phyloP scores from a whole-genome alignment of 306 rosid genomes.

The Gynostemma pentaphyllum region DNA sequence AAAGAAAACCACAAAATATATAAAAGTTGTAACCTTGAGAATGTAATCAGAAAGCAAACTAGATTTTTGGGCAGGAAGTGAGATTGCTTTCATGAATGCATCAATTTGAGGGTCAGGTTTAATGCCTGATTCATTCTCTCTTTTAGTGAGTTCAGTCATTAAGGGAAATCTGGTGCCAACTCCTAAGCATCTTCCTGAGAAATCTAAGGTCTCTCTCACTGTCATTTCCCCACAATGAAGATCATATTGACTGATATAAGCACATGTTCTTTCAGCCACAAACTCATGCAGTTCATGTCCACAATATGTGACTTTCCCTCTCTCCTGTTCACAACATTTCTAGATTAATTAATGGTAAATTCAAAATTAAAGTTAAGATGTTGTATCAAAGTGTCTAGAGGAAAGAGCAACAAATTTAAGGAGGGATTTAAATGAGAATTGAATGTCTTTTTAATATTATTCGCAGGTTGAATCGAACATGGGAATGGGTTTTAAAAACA shows the following conservation, averaged over 20 bases:
- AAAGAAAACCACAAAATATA: background rate
- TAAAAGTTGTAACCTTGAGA: conserved; percentile 42
- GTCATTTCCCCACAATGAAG: conserved; percentile 85
- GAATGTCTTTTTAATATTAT: too few species aligned
- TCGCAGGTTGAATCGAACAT: too few species aligned
- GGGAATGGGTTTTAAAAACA: too few species aligned
- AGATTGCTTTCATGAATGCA: conserved; percentile 72
- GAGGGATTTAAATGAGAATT: too few species aligned
- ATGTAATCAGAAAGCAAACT: conserved; percentile 57
- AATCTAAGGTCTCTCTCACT: conserved; percentile 78
- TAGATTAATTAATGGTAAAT: too few species aligned
- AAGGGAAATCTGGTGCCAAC: conserved; percentile 69
- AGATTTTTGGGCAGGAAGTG: conserved; percentile 41
- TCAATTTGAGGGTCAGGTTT: conserved; percentile 76
- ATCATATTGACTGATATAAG: conserved; percentile 76
- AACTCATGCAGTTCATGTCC: conserved; percentile 65
- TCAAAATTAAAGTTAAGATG: too few species aligned
- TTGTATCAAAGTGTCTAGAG: too few species aligned
- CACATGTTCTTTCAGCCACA: conserved; percentile 73
- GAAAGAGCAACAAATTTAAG: too few species aligned
- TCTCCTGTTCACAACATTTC: conserved; percentile 32
- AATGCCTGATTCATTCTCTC: conserved; percentile 67
- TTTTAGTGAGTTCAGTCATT: conserved; percentile 56
- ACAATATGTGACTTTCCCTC: conserved; percentile 67
- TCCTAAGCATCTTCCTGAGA: conserved; percentile 75